Evolutionary conservation across 306 rosid species (phyloP).

Genomic region (Glycine soja): DNA sequence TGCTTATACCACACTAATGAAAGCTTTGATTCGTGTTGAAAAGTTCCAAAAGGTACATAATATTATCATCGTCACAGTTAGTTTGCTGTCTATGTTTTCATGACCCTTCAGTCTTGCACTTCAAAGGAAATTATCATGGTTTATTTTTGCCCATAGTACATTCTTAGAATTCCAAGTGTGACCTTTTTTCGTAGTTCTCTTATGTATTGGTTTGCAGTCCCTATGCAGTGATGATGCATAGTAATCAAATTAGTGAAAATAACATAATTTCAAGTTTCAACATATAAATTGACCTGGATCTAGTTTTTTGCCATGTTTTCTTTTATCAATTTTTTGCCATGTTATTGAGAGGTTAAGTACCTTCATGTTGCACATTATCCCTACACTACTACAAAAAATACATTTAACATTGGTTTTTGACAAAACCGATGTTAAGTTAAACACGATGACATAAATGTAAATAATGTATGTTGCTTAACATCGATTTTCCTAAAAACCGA

Average conservation of each 20-base stretch:
- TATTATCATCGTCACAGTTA: background rate
- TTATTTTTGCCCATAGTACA: slow-evolving; percentile 5
- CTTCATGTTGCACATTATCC: slow-evolving; percentile 67
- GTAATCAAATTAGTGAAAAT: slow-evolving; percentile 11
- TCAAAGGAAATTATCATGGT: slow-evolving; percentile 3
- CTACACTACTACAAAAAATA: no score
- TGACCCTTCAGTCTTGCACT: background rate
- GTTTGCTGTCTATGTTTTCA: slow-evolving; percentile 14
- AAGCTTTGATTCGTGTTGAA: slow-evolving; percentile 82
- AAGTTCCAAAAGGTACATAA: slow-evolving; percentile 72
- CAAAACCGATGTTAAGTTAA: no score
- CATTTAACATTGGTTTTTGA: no score
- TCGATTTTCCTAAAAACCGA: no score
- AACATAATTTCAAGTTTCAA: background rate
- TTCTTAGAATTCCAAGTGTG: background rate
- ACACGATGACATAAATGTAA: no score
- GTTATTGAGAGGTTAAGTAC: background rate
- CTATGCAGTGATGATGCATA: background rate
- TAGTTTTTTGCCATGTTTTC: background rate
- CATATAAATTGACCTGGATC: slow-evolving; percentile 11
- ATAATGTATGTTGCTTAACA: no score
- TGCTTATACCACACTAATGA: slow-evolving; percentile 96
- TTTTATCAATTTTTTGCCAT: background rate
- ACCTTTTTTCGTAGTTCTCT: background rate
- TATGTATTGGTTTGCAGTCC: background rate